These are phyloP conservation scores for Ceratocystiopsis brevicomis DNA, from an alignment of 2,329 filamentous ascomycete species.

Conservation along the genomic window DNA sequence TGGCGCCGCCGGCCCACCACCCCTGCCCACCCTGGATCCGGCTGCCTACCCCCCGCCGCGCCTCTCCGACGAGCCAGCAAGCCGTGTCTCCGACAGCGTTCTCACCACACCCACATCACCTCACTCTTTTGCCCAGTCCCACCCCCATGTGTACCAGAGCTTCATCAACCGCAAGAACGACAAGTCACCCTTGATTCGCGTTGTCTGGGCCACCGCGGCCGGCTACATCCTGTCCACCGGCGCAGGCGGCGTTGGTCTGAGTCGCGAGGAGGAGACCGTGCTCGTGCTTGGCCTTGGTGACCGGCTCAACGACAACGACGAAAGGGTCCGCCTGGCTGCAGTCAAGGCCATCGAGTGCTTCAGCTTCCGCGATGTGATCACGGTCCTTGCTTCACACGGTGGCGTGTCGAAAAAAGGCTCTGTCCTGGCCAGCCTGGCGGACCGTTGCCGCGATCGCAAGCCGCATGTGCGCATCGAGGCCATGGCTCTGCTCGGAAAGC, in stretches of 20 bases:
- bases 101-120: slow-evolving; percentile 71
- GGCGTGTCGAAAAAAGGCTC: slow-evolving; percentile 59
- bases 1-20: slow-evolving; percentile 71
- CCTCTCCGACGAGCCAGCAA: slow-evolving; percentile 35
- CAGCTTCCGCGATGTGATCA: slow-evolving; percentile 59
- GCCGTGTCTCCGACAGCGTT: slow-evolving; percentile 35
- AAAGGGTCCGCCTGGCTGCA: slow-evolving; percentile 78
- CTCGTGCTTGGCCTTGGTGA: slow-evolving; percentile 59
- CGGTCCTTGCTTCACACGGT: slow-evolving; percentile 61
- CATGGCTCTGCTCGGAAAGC: slow-evolving; percentile 63
- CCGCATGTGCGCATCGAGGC: slow-evolving; percentile 66
- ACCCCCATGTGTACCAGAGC: slow-evolving; percentile 59
- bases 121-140: slow-evolving; percentile 72
- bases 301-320: slow-evolving; percentile 73
- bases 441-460: slow-evolving; percentile 75
- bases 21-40: slow-evolving; percentile 54
- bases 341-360: slow-evolving; percentile 70
- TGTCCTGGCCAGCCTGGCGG: slow-evolving; percentile 62
- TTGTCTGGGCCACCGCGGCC: slow-evolving; percentile 68
- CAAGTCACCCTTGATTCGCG: slow-evolving; percentile 63
- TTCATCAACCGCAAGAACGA: slow-evolving; percentile 77
- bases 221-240: slow-evolving; percentile 82
- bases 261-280: slow-evolving; percentile 58
- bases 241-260: slow-evolving; percentile 74
- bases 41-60: slow-evolving; percentile 66